Evolutionary conservation across 2,329 filamentous ascomycete genomes (phyloP).

Genomic region (Leptographium radiaticola): DNA sequence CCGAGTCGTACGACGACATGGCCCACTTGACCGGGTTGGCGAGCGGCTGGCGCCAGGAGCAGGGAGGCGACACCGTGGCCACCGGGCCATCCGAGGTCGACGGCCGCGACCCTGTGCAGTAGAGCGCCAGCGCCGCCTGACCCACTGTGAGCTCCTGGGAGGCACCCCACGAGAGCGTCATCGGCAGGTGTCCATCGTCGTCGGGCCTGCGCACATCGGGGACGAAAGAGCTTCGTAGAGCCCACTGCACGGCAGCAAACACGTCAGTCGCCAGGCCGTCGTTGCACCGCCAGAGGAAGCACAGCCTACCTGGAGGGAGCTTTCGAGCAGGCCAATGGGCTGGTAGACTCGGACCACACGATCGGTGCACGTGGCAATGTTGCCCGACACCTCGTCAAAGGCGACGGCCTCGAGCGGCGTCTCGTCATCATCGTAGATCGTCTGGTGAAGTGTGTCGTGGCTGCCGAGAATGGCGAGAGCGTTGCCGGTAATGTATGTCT

Average conservation of each 20-base stretch:
- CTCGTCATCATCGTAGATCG: slow-evolving; percentile 73
- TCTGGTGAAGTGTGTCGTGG: slow-evolving; percentile 67
- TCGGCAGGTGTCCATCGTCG: slow-evolving; percentile 24
- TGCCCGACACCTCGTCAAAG: slow-evolving; percentile 71
- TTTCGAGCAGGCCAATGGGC: slow-evolving; percentile 57
- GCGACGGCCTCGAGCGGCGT: slow-evolving; percentile 57
- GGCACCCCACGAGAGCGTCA: slow-evolving; percentile 69
- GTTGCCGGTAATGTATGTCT: slow-evolving; percentile 85
- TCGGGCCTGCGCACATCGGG: slow-evolving; percentile 15
- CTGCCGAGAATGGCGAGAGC: slow-evolving; percentile 73
- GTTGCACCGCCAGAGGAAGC: not conserved
- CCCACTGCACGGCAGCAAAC: slow-evolving; percentile 36
- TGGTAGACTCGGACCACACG: slow-evolving; percentile 62
- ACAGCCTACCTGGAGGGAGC: slow-evolving; percentile 54
- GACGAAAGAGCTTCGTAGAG: slow-evolving; percentile 38
- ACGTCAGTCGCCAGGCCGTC: not conserved
- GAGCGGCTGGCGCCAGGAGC: slow-evolving; percentile 62
- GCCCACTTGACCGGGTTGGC: slow-evolving; percentile 64
- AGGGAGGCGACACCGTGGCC: slow-evolving; percentile 11
- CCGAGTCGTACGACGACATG: slow-evolving; percentile 72
- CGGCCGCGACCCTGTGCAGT: slow-evolving; percentile 34
- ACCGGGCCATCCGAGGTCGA: slow-evolving; percentile 13
- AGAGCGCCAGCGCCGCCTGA: slow-evolving; percentile 57
- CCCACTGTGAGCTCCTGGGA: slow-evolving; percentile 75
- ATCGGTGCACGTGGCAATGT: slow-evolving; percentile 65